Evolutionary conservation across 2,329 filamentous ascomycete species (phyloP), one percentile per base, ranked within the genome.

Genomic region (Trichoderma sp.): DNA sequence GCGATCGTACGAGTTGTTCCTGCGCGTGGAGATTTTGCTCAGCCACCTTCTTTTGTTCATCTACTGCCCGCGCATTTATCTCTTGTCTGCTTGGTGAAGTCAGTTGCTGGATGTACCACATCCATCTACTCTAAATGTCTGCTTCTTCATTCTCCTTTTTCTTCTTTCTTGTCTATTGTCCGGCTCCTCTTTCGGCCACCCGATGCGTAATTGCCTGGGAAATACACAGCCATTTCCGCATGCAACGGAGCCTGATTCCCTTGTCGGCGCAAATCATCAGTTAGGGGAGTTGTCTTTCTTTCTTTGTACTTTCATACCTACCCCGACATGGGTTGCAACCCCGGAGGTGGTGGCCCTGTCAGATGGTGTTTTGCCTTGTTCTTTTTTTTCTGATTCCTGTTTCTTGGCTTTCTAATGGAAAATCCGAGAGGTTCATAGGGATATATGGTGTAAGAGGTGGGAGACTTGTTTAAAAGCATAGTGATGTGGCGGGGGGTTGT

Each of bases 1-100:
- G 80, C 82, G 82, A 83, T 83, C 79, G 77, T 80, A 76, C 72
- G 76, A 65, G 48, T 70, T 71, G 44, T 74, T 78, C 73, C 70
- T 75, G 51, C 68, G 65, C 54, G 59, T 57, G 54, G 61, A 55
- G 30, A 59, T 68, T 67, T 57, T 64, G 45, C 51, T 64, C 61
- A 64, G 60, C 43, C 61, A 57, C 45, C 50, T 56, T 69, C 39
- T 60, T 60, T 60, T 64, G 34, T 55, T 64, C 30, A 48, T 56
- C 51, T 54, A 66, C 61, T 61, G 65, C 65, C 54, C 47, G 61
- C 60, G 57, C 55, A 48, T 61, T 55, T 45, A 54, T 61, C 45
- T 45, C 50, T 60, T 64, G 63, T 65, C 50, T 63, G 65, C 58
- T 68, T 64, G 65, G 61, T 60, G 45, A 43, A 72, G 7, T 17